Conservation (phyloP, 1,284 basidiomycete species). For the Inonotus obliquus region DNA sequence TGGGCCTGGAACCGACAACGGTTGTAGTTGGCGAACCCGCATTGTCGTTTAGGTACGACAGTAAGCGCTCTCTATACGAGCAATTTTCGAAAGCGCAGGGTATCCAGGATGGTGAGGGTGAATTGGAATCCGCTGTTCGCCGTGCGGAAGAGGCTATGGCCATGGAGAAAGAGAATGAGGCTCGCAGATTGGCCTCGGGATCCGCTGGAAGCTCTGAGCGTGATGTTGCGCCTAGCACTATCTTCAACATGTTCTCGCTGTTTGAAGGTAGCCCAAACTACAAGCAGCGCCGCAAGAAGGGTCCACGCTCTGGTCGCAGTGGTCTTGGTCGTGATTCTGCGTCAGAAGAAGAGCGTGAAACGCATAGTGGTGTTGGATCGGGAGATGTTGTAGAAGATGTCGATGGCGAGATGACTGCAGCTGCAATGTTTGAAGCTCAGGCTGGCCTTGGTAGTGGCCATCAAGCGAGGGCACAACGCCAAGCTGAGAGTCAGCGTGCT, state of each 20-base stretch:
- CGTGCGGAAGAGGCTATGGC: slow-evolving; percentile 36
- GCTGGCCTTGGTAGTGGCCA: slow-evolving; percentile 27
- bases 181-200: neutral
- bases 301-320: slow-evolving; percentile 29
- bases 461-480: slow-evolving; percentile 7
- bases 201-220: neutral
- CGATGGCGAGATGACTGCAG: slow-evolving; percentile 40
- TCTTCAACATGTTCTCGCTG: slow-evolving; percentile 67
- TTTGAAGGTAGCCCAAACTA: slow-evolving; percentile 81
- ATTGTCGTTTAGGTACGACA: slow-evolving; percentile 77
- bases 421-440: slow-evolving; percentile 61
- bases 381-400: slow-evolving; percentile 28
- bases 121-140: slow-evolving; percentile 49
- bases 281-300: slow-evolving; percentile 83
- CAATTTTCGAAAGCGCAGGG: slow-evolving; percentile 67
- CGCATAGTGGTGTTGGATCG: slow-evolving; percentile 6
- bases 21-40: slow-evolving; percentile 76
- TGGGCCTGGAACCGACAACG: slow-evolving; percentile 81
- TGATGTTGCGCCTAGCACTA: slow-evolving; percentile 37
- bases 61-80: slow-evolving; percentile 79
- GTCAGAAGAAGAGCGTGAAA: slow-evolving; percentile 19
- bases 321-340: slow-evolving; percentile 7
- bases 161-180: slow-evolving; percentile 17
- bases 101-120: slow-evolving; percentile 49
- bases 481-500: slow-evolving; percentile 17